Base-by-base conservation (phyloP, 306 rosid genomes). In the Glycyrrhiza uralensis region DNA sequence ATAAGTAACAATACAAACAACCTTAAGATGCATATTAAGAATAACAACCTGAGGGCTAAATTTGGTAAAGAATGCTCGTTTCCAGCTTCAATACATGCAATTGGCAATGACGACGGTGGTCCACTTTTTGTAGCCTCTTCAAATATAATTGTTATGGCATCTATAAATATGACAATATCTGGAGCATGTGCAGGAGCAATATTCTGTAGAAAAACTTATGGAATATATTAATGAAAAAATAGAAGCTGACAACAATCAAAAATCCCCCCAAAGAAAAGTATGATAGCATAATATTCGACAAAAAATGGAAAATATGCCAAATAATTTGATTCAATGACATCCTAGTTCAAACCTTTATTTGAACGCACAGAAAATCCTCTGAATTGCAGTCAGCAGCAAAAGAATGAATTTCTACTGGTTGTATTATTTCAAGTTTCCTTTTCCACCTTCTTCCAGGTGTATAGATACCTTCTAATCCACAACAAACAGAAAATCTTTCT, bases 371-470 rank as follows among this genome's bases (percentile, higher is more conserved):
- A 66, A 94, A 95, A 73, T 91, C 97, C 75, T 94, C 96, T 65
- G 97, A 86, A 77, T 94, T 94, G 90, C 97, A 91, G 82, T 94
- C 91, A 36, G 96, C 95, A 68, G 95, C 83, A 76, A 87, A 94
- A 68, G 96, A 89, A 79, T 84, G 86, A 78, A 94, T 91, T 81
- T 91, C 93, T 17, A 94, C 89, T 47, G 99, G 99, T 81, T 91
- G 99, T 75, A 94, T 80, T 52, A 94, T 87, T 82, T 91, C 99
- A 81, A 94, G 84, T 71, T 89, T 94, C 81, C 97, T 85, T 82
- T 87, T 85, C 99, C 99, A 94, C 75, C 96, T 88, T 89, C 89
- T 89, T 79, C 97, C 99, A 17, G 99, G 97, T 76, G 87, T 88
- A 80, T 89, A 82, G 75, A 91, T 94, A 67, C 99, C 99, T 79